phyloP scores from a whole-genome alignment of 2,329 filamentous ascomycete genomes.

The Xylariaceae sp. region DNA sequence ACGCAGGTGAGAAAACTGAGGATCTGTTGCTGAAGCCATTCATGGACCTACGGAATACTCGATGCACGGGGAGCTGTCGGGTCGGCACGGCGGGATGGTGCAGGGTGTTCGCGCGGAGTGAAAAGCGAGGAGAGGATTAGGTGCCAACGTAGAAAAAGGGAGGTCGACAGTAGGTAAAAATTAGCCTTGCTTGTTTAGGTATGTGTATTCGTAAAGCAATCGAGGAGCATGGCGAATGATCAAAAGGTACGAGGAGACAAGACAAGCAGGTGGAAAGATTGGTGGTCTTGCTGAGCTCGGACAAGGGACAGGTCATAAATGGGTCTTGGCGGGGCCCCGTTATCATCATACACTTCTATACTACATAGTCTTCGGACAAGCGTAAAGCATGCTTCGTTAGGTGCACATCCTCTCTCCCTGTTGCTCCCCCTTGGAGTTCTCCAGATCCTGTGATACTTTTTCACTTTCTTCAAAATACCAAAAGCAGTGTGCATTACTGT shows the following conservation, averaged over 20 bases:
- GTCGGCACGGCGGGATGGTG: neutral
- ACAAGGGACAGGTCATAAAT: neutral
- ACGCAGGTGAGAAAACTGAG: conserved; percentile 3
- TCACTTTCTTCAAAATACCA: too few relatives aligned
- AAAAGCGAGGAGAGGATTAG: neutral
- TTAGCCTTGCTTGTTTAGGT: neutral
- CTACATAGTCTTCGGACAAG: neutral
- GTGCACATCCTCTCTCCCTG: too few relatives aligned
- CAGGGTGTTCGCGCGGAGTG: neutral
- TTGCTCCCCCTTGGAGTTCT: too few relatives aligned
- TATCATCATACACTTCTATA: neutral
- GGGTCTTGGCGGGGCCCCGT: neutral
- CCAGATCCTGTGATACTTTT: too few relatives aligned
- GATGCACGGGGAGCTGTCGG: neutral
- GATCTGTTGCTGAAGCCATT: conserved; percentile 22
- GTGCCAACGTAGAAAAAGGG: neutral
- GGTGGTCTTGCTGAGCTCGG: neutral
- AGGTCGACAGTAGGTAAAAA: neutral
- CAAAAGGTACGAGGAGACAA: neutral
- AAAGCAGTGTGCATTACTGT: too few relatives aligned
- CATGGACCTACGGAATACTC: conserved; percentile 5
- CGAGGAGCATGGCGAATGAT: neutral
- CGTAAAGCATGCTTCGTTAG: too few relatives aligned
- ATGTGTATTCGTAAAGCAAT: neutral
- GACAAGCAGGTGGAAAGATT: neutral